These are phyloP conservation scores for Fusarium praegraminearum DNA, from an alignment of 2,329 filamentous ascomycete species.

Conservation along the genomic window DNA sequence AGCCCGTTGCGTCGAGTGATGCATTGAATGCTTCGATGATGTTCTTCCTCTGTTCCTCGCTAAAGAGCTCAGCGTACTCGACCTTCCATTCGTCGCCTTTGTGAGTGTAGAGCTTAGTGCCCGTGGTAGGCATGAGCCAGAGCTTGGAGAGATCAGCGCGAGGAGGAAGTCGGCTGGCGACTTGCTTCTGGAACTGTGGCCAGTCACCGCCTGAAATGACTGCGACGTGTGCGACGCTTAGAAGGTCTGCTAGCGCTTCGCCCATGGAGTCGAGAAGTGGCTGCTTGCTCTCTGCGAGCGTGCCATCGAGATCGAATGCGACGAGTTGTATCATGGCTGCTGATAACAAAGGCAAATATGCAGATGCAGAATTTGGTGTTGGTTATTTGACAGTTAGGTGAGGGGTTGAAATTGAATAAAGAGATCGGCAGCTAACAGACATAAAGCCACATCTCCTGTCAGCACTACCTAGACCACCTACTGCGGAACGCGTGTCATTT, in stretches of 20 bases:
- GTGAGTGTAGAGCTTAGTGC: constrained; percentile 22
- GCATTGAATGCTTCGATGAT: constrained; percentile 21
- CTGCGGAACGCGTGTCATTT: not conserved
- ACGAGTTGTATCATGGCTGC: constrained; percentile 18
- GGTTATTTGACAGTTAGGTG: not conserved
- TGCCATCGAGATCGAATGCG: constrained; percentile 26
- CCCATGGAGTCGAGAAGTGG: constrained; percentile 24
- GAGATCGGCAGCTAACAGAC: not conserved
- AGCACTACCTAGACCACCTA: not conserved
- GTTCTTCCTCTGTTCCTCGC: constrained; percentile 21
- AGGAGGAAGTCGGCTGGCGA: constrained; percentile 17
- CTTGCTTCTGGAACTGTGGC: constrained; percentile 24
- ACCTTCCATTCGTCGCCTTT: constrained; percentile 18
- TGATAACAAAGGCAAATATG: not conserved
- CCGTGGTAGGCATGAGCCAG: constrained; percentile 25
- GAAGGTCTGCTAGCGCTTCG: constrained; percentile 17
- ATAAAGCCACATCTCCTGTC: not conserved
- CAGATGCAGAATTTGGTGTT: not conserved
- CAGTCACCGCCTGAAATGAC: constrained; percentile 26
- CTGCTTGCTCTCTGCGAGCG: constrained; percentile 27
- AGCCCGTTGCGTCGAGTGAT: constrained; percentile 13
- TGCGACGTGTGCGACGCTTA: constrained; percentile 19
- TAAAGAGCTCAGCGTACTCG: constrained; percentile 21
- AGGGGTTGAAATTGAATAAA: not conserved
- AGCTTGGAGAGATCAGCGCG: constrained; percentile 18